Evolutionary conservation across 2,329 filamentous ascomycete species (phyloP), one percentile per base, ranked within the genome.

Genomic region (Colletotrichum tropicicola): DNA sequence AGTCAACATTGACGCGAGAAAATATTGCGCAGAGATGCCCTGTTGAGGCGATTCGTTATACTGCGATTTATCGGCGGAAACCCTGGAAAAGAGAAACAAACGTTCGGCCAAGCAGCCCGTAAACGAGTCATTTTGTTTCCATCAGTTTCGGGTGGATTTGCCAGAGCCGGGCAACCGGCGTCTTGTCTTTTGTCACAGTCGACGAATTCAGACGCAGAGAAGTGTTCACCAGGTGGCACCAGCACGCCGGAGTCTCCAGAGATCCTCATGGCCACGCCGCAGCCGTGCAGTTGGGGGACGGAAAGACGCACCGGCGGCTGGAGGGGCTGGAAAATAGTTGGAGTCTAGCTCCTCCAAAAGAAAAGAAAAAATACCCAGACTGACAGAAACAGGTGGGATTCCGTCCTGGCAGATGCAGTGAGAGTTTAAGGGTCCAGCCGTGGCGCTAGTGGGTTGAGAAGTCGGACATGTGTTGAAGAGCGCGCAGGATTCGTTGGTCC

Each of bases 101-200:
- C 32, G 37, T 53, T 19, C 30, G 21, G 56, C 27, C 12, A 44
- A 54, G 35, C 23, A 30, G 27, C 23, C 25, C 13, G 48, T 54
- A 9, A 43, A 27, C 49, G 61, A 65, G 47, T 63, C 57, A 54
- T 21, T 39, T 25, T 41, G 27, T 53, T 65, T 48, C 57, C 41
- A 57, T 19, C 57, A 55, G 61, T 65, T 65, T 65, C 57, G 57
- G 37, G 17, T 61, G 49, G 23, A 51, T 27, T 39, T 54, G 6
- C 32, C 27, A 7, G 17, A 48, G 35, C 48, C 61, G 49, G 57
- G 35, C 25, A 37, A 28, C 27, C 49, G 61, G 55, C 54, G 48
- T 53, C 19, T 17, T 25, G 39, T 9, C 37, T 44, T 30, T 23
- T 28, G 39, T 19, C 59, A 39, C 12, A 5, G 19, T 49, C 17